Conservation (phyloP, 2,329 filamentous ascomycete species). For the Aspergillus brasiliensis region DNA sequence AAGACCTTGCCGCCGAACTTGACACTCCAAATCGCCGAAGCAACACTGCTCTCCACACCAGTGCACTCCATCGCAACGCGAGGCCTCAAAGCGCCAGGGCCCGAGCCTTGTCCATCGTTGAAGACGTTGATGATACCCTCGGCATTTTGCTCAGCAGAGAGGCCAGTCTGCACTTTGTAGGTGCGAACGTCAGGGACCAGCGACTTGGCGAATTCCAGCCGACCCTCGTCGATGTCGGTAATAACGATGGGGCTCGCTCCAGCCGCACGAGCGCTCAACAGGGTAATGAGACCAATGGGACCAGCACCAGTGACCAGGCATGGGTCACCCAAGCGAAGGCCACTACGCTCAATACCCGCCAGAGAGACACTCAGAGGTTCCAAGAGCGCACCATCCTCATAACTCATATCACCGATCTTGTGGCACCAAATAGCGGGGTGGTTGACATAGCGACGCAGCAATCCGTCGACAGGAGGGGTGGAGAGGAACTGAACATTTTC, state of each 20-base stretch:
- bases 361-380: conserved; percentile 89
- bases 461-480: conserved; percentile 83
- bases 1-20: conserved; percentile 98
- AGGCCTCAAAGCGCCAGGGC: conserved; percentile 68
- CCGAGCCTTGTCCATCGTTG: conserved; percentile 49
- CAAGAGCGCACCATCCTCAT: conserved; percentile 84
- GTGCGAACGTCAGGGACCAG: conserved; percentile 78
- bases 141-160: conserved; percentile 68
- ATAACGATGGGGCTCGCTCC: conserved; percentile 90
- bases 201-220: conserved; percentile 80
- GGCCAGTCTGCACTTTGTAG: conserved; percentile 55
- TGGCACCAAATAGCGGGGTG: conserved; percentile 95
- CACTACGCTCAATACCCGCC: conserved; percentile 81
- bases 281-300: conserved; percentile 86
- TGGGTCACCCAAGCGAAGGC: conserved; percentile 79
- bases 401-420: conserved; percentile 91
- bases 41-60: conserved; percentile 86
- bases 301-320: conserved; percentile 90
- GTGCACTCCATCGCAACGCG: conserved; percentile 88
- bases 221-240: conserved; percentile 88
- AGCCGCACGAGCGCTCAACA: conserved; percentile 80
- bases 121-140: conserved; percentile 69
- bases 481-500: conserved; percentile 82
- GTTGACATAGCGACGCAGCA: conserved; percentile 90
- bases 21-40: conserved; percentile 80